Evolutionary conservation across 129 eudicot species (phyloP).

Genomic region (Artemisia tridentata): DNA sequence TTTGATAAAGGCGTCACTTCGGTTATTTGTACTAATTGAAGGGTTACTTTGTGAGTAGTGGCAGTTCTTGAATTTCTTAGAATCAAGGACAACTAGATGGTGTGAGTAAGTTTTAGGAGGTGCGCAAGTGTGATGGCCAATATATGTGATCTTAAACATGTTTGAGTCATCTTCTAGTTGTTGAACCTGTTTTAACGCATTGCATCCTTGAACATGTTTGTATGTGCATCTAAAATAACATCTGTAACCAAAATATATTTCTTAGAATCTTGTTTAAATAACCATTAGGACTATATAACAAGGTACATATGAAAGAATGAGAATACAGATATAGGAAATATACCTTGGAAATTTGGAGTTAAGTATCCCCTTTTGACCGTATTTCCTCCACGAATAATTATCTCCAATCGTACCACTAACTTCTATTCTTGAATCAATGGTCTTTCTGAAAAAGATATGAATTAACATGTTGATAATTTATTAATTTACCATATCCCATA

Average conservation of each 20-base stretch:
- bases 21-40: conserved; percentile 2
- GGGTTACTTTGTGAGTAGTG: not conserved
- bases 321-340: too few relatives aligned
- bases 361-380: conserved; percentile 50
- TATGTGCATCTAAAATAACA: conserved; percentile 65
- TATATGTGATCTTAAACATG: conserved; percentile 44
- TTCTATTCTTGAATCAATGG: conserved; percentile 20
- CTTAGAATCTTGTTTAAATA: not conserved
- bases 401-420: conserved; percentile 30
- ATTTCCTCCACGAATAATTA: conserved; percentile 59
- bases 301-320: not conserved
- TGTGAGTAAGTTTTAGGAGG: conserved; percentile 41
- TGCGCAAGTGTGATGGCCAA: conserved; percentile 54
- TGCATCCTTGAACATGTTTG: conserved; percentile 48
- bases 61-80: not conserved
- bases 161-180: conserved; percentile 33
- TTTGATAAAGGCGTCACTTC: not conserved
- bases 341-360: conserved; percentile 39
- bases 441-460: conserved; percentile 28
- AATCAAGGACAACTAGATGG: conserved; percentile 10
- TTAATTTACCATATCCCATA: not conserved
- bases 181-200: conserved; percentile 58
- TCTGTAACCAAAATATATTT: conserved; percentile 23
- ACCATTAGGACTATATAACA: not conserved
- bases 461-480: not conserved